Base-by-base conservation (phyloP, 2,329 filamentous ascomycete genomes). In the Uncinocarpus reesii region DNA sequence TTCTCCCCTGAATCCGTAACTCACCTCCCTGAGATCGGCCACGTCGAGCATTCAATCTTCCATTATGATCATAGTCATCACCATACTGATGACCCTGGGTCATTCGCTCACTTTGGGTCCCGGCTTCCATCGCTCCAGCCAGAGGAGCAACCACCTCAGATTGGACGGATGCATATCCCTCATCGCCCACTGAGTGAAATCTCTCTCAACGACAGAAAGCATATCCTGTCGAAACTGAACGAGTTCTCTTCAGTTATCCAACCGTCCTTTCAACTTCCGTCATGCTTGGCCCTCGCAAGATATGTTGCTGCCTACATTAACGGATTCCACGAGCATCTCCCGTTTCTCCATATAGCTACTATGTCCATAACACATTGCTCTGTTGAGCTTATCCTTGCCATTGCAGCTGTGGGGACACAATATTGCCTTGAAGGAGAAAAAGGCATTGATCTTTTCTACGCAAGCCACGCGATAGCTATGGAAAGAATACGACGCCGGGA, bases 371-470 rank as follows among this genome's bases (percentile, higher is more conserved):
- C 68, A n/a, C 65, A 60, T 42, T 68, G 61, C 47, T 67, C 68
- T 10, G 66, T 70, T 1, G 74, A 76, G 55, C 62, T 77, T 11
- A 63, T 73, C 2, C 63, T 77, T 2, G 71, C 72, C 10, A 64
- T 76, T 50, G 72, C 73, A 24, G 72, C 74, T 20, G 68, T 72
- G 7, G 69, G 69, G 2, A 70, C 69, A 29, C 69, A 72, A 52
- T 72, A 72, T 52, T 62, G 69, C 23, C 71, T 72, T 51, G 69
- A 71, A 56, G 70, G 70, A 48, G 68, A 62, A 48, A 63, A 72
- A 44, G 75, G 74, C 0, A 74, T 78, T 29, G 71, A 77, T 31
- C 65, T 80, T 2, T 79, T 78, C 56, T 72, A 75, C 58, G 72
- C 74, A 6, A 73, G 74, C 10, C 76, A 74, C 55, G 68, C 73